A percentile compares a stretch with the other conserved stretches of the same genome.
Evolutionary conservation across 192 early-diverging fungal genomes (phyloP).

Genomic region (Linnemannia elongata): DNA sequence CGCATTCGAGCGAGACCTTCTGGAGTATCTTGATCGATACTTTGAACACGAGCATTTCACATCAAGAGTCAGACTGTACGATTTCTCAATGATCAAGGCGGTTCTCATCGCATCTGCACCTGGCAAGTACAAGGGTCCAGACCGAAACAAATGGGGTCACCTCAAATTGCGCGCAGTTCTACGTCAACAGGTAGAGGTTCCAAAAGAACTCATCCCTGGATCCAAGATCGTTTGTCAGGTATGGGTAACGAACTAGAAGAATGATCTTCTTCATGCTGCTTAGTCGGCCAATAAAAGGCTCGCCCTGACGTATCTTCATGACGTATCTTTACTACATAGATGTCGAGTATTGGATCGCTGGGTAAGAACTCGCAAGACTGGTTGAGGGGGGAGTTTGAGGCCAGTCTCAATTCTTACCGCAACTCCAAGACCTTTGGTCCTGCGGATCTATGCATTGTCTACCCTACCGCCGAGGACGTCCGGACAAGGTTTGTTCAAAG

Average conservation of each 20-base stretch:
- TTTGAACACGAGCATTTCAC: conserved; percentile 40
- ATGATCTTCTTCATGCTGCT: not conserved
- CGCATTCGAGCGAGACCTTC: conserved; percentile 68
- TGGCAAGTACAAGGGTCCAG: conserved; percentile 62
- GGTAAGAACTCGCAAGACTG: conserved; percentile 67
- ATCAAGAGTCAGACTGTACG: conserved; percentile 58
- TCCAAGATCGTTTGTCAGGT: conserved; percentile 66
- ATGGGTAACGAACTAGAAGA: not conserved
- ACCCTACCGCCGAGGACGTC: conserved; percentile 74
- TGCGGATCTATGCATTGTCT: conserved; percentile 61
- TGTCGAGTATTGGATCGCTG: conserved; percentile 73
- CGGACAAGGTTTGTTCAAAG: conserved; percentile 50
- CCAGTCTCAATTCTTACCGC: conserved; percentile 48
- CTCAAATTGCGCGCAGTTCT: conserved; percentile 58
- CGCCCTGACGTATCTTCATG: not conserved
- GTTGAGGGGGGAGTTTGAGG: conserved; percentile 68
- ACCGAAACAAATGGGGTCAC: conserved; percentile 70
- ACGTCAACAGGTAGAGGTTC: conserved; percentile 44
- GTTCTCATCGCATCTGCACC: conserved; percentile 72
- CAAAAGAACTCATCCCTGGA: conserved; percentile 17
- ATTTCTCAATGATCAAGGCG: conserved; percentile 64
- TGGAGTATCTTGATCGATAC: conserved; percentile 67
- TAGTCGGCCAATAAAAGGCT: not conserved
- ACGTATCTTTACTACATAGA: conserved; percentile 33
- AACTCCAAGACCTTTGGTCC: conserved; percentile 29